These are phyloP conservation scores for Seiridium unicorne DNA, from an alignment of 2,329 filamentous ascomycete species.

Conservation along the genomic window DNA sequence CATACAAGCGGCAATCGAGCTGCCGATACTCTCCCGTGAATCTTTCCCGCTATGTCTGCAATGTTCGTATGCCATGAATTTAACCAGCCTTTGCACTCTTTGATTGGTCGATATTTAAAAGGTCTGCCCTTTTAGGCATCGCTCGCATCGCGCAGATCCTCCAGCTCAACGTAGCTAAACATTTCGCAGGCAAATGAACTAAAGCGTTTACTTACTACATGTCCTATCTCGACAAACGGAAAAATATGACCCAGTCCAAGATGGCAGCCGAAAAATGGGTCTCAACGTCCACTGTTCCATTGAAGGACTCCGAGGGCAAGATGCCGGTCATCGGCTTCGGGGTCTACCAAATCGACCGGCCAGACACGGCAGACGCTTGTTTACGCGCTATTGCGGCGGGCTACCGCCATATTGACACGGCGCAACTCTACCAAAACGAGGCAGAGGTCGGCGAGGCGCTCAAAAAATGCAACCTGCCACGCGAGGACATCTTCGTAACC, in stretches of 20 bases:
- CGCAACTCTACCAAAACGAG: conserved; percentile 65
- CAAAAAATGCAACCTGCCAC: conserved; percentile 47
- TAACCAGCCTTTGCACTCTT: no score
- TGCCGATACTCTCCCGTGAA: no score
- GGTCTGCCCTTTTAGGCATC: no score
- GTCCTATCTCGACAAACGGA: no score
- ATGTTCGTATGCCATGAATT: no score
- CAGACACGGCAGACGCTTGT: conserved; percentile 9
- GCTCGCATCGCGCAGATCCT: no score
- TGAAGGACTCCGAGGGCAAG: neutral
- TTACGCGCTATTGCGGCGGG: conserved; percentile 48
- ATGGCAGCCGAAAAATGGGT: neutral
- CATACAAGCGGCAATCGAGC: no score
- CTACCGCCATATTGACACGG: conserved; percentile 58
- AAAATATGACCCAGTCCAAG: neutral
- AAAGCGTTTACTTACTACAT: no score
- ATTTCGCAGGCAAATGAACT: no score
- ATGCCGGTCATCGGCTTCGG: conserved; percentile 4
- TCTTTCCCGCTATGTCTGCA: no score
- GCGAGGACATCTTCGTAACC: conserved; percentile 58
- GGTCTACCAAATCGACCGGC: conserved; percentile 3
- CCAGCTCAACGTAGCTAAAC: no score
- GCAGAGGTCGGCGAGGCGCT: conserved; percentile 58
- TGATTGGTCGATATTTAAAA: no score
- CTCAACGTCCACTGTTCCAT: neutral